phyloP scores from a whole-genome alignment of 768 basidiomycete genomes.

The Leccinum boreale region DNA sequence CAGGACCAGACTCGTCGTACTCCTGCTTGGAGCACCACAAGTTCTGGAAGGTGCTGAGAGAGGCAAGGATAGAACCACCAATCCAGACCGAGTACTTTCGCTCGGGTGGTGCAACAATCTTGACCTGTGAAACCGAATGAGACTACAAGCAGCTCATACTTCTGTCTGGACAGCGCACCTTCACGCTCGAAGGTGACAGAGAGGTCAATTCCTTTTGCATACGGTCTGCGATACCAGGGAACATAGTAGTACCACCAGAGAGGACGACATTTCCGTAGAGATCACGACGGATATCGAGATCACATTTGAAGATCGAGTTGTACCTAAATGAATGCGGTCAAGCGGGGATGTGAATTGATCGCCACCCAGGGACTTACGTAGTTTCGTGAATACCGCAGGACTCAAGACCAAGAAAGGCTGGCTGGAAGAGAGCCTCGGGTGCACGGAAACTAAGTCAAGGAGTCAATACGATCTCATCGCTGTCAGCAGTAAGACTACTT shows the following conservation, averaged over 20 bases:
- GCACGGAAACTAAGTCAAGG: conserved; percentile 45
- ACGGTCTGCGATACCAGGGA: conserved; percentile 93
- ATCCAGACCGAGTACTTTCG: conserved; percentile 97
- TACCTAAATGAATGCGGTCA: conserved; percentile 30
- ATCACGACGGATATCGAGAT: conserved; percentile 56
- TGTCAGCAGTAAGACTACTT: conserved; percentile 4
- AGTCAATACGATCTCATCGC: background rate
- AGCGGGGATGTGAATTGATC: background rate
- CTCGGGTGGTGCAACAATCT: conserved; percentile 92
- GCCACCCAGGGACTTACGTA: conserved; percentile 35
- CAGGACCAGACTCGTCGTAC: conserved; percentile 83
- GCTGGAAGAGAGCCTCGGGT: conserved; percentile 58
- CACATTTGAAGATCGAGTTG: conserved; percentile 65
- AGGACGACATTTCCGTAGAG: conserved; percentile 39
- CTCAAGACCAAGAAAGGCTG: conserved; percentile 64
- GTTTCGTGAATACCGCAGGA: conserved; percentile 81
- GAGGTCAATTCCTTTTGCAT: conserved; percentile 93
- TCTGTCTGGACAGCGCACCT: conserved; percentile 40
- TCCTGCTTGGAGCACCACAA: conserved; percentile 93
- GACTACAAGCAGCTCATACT: background rate
- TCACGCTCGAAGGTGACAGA: conserved; percentile 80
- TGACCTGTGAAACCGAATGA: conserved; percentile 47
- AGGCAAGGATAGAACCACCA: conserved; percentile 82
- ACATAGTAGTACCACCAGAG: conserved; percentile 90
- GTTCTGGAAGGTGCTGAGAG: conserved; percentile 94